These are phyloP conservation scores for Cryptosporidium sp. DNA, from an alignment of 169 alveolate genomes.

Conservation along the genomic window DNA sequence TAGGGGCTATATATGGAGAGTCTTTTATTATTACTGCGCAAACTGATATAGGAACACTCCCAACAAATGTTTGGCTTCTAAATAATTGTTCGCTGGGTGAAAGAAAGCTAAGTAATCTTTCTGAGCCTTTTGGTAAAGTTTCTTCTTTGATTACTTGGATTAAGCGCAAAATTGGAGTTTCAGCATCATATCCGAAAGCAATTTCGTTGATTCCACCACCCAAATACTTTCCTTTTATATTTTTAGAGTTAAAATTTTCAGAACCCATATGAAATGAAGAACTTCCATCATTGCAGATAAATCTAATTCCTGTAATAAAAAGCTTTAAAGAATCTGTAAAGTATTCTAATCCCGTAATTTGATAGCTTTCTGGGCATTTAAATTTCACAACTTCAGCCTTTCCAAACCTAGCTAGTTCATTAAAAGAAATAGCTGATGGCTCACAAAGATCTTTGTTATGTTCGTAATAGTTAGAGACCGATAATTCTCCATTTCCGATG, in stretches of 20 bases:
- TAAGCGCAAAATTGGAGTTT: constrained; percentile 23
- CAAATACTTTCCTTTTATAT: constrained; percentile 9
- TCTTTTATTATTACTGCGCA: constrained; percentile 49
- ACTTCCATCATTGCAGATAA: constrained; percentile 22
- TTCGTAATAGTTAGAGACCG: constrained; percentile 13
- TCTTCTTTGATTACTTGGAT: constrained; percentile 65
- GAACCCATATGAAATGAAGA: constrained; percentile 48
- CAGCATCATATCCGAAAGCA: constrained; percentile 69
- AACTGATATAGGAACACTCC: constrained; percentile 33
- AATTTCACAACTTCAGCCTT: constrained; percentile 4
- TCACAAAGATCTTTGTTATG: neutral
- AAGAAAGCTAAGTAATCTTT: constrained; percentile 20
- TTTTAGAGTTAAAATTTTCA: constrained; percentile 1
- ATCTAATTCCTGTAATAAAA: constrained; percentile 50
- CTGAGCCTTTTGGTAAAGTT: constrained; percentile 38
- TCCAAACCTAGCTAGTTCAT: constrained; percentile 34
- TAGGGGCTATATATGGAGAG: constrained; percentile 27
- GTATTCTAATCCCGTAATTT: constrained; percentile 32
- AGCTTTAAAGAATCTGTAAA: constrained; percentile 43
- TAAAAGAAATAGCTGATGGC: constrained; percentile 43
- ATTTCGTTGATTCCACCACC: constrained; percentile 54
- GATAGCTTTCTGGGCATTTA: constrained; percentile 30
- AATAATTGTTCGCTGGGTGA: constrained; percentile 36
- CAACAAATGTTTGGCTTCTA: constrained; percentile 46
- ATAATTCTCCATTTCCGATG: constrained; percentile 32